Evolutionary conservation across 768 basidiomycete genomes (phyloP), one percentile per base, ranked within the genome.

Genomic region (Galerina marginata): DNA sequence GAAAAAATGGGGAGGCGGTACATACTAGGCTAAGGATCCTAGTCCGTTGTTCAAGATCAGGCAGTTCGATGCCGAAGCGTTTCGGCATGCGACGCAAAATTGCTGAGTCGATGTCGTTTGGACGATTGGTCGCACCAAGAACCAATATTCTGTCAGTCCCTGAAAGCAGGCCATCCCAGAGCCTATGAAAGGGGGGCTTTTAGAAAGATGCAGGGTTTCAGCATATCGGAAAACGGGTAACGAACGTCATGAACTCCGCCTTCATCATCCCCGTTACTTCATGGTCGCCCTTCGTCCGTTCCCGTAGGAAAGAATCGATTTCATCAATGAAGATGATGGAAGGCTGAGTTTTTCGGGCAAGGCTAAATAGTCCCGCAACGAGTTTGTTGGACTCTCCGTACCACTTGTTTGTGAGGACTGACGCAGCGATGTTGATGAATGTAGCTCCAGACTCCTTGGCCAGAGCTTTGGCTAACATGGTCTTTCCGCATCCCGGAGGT

Each of bases 191-290:
- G 38, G 42, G 44, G 46, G 16, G 56, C 14, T 56, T 12, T 60
- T 10, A 60, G 39, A 44, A 39, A 37, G 40, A 40, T 33, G 43
- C 38, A 33, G 26, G 6, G 58, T 56, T 43, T 43, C 29, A 33
- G 5, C 2, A 33, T 33, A 33, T 33, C 29, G 7, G 29, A 47
- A 20, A 33, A 49, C 29, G 23, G 16, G 60, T 23, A 23, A 78
- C 89, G 60, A 71, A 92, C 91, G 91, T 93, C 92, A 94, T 93
- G 67, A 93, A 93, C 69, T 95, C 92, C 0, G 95, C 95, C 74
- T 98, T 97, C 86, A 98, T 96, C 95, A 98, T 98, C 4, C 90
- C 95, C 38, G 95, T 99, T 53, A 95, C 96, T 69, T 99, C 97
- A 71, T 99, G 97, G 69, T 99, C 96, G 9, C 90, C 89, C 57